Conservation (phyloP, 2,329 filamentous ascomycete genomes). For the Colletotrichum paranaense region DNA sequence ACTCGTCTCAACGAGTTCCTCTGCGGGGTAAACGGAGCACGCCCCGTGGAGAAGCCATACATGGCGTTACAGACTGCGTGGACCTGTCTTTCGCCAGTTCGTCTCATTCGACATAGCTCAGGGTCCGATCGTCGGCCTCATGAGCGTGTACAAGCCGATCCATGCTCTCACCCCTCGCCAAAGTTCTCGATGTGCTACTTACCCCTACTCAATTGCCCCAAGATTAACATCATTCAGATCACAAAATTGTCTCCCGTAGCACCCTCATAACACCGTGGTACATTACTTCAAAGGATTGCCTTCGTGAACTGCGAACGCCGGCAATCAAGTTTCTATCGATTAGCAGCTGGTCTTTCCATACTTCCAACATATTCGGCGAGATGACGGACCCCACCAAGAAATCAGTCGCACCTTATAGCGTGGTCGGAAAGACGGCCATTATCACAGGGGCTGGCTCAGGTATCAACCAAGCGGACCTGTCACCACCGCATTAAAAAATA, state of each 20-base stretch:
- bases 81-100: neutral
- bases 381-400: neutral
- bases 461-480: neutral
- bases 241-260: neutral
- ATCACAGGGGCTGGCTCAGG: slow-evolving; percentile 45
- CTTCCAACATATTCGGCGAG: neutral
- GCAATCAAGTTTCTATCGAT: neutral
- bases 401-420: slow-evolving; percentile 37
- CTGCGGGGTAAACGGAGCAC: slow-evolving; percentile 20
- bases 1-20: neutral
- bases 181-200: too few relatives aligned
- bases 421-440: slow-evolving; percentile 43
- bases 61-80: neutral
- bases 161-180: neutral
- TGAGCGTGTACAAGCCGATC: neutral
- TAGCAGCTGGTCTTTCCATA: neutral
- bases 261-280: neutral
- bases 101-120: neutral
- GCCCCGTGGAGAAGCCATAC: neutral
- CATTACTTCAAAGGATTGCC: neutral
- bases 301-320: neutral
- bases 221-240: neutral
- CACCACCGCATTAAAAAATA: neutral
- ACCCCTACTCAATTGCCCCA: neutral
- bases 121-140: neutral